phyloP scores from a whole-genome alignment of 2,329 filamentous ascomycete species.

The Monosporascus sp. region DNA sequence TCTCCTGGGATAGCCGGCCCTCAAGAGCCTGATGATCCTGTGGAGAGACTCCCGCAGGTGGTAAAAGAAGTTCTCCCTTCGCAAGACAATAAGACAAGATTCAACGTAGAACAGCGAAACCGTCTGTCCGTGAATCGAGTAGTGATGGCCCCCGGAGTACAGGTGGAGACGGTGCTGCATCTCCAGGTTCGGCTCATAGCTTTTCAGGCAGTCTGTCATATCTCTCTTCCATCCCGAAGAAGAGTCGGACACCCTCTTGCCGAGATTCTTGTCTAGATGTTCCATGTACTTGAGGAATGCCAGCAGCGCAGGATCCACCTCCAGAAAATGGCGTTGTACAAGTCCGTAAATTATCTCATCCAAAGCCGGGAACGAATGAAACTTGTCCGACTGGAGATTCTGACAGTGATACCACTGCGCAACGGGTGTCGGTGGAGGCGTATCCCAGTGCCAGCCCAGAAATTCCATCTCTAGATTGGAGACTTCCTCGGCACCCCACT shows the following conservation, averaged over 20 bases:
- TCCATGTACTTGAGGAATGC: constrained; percentile 7
- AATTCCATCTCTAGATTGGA: not conserved
- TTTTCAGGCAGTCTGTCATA: constrained; percentile 14
- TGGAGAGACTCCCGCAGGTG: not conserved
- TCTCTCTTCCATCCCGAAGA: constrained; percentile 14
- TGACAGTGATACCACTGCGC: not conserved
- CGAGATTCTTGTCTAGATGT: not conserved
- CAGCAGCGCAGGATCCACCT: constrained; percentile 9
- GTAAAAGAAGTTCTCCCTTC: not conserved
- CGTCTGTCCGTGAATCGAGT: constrained; percentile 41
- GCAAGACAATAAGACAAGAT: constrained; percentile 8
- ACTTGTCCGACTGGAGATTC: constrained; percentile 2
- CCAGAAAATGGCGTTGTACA: constrained; percentile 13
- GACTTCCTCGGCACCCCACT: constrained; percentile 2
- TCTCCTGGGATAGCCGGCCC: not conserved
- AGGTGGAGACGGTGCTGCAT: constrained; percentile 11
- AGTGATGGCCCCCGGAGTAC: constrained; percentile 16
- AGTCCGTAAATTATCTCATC: constrained; percentile 5
- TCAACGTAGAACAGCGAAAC: constrained; percentile 10
- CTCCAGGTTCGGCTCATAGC: constrained; percentile 2
- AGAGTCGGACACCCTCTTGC: too few relatives aligned
- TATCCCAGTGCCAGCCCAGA: not conserved
- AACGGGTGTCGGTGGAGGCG: not conserved
- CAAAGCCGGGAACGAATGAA: constrained; percentile 2
- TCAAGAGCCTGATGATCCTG: not conserved